These are phyloP conservation scores for Phytophthora ramorum DNA, from an alignment of 352 stramenopile genomes.

Conservation along the genomic window DNA sequence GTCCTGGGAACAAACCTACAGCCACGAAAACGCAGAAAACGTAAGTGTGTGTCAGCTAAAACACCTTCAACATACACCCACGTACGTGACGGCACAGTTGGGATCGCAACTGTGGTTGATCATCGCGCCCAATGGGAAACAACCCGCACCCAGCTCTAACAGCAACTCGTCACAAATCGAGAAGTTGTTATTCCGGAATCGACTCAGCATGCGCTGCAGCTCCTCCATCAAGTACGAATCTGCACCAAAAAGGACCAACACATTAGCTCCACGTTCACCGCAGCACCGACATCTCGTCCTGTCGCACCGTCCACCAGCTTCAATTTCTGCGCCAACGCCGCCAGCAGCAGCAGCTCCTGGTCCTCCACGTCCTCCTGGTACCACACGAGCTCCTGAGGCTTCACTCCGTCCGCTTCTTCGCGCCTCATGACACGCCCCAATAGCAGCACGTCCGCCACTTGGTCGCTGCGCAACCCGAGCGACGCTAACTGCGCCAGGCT, in stretches of 20 bases:
- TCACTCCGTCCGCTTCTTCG: conserved; percentile 1
- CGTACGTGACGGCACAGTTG: conserved; percentile 75
- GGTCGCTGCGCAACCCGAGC: conserved; percentile 42
- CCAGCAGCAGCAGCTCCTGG: conserved; percentile 62
- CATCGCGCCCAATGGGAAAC: conserved; percentile 74
- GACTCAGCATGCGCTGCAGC: conserved; percentile 71
- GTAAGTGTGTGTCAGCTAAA: not conserved
- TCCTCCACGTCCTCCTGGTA: conserved; percentile 54
- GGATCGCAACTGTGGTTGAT: conserved; percentile 80
- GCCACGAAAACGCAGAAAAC: not conserved
- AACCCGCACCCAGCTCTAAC: conserved; percentile 61
- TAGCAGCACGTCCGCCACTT: conserved; percentile 64
- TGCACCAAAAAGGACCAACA: conserved; percentile 11
- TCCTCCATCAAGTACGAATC: conserved; percentile 36
- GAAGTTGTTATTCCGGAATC: conserved; percentile 85
- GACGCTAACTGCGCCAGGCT: conserved; percentile 47
- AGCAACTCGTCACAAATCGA: conserved; percentile 74
- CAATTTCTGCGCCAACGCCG: conserved; percentile 56
- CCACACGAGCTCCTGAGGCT: conserved; percentile 59
- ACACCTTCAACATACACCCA: not conserved
- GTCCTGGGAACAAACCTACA: conserved; percentile 50
- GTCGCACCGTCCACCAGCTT: conserved; percentile 47
- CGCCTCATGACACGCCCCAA: conserved; percentile 59
- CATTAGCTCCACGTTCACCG: not conserved
- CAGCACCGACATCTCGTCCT: not conserved